Base-by-base conservation (phyloP, 176 grass and related monocot species). In the Oryza meyeriana region DNA sequence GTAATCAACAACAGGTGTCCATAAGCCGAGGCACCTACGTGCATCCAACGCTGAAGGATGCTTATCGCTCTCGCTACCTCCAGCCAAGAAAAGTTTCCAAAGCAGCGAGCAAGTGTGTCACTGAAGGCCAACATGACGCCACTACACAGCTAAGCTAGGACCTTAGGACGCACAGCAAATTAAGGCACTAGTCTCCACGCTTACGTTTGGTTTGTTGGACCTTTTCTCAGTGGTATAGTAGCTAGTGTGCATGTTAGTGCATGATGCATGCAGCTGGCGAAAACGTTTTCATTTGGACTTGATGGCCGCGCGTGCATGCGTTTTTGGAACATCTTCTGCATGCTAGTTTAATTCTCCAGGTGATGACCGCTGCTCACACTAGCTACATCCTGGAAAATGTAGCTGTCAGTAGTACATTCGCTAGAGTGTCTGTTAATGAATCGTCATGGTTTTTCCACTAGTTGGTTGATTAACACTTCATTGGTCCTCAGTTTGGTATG, bases 321-420 rank as follows among this genome's bases (percentile, higher is more conserved):
- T 77, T 84, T 81, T 81, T 81, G 72, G 83, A 78, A 78, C 83
- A 85, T 47, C 77, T 86, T 64, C 64, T 62, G 55, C 20, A n/a
- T 55, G 50, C 50, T 55, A 55, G 50, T 55, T n/a, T 55, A 55
- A 55, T 55, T 55, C 50, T 55, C 50, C 50, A 55, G 50, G 50
- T 55, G 50, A 55, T 55, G 50, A 55, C 20, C 20, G 52, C 52
- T 59, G n/a, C 20, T 59, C 25, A 10, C 20, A 57, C 20, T n/a
- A 57, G 17, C 20, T 13, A 11, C 1, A 1, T 24, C 22, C 20
- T 59, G 55, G 55, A 59, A 58, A 59, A 55, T 55, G 55, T 59
- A 24, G 55, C 55, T 59, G 20, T 59, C 55, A 25, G 48, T 59
- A 25, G 48, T 59, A 59, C n/a, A 59, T 59, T 24, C 22, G 25